Evolutionary conservation across 345 rosid species (phyloP).

Genomic region (Reutealis trisperma): DNA sequence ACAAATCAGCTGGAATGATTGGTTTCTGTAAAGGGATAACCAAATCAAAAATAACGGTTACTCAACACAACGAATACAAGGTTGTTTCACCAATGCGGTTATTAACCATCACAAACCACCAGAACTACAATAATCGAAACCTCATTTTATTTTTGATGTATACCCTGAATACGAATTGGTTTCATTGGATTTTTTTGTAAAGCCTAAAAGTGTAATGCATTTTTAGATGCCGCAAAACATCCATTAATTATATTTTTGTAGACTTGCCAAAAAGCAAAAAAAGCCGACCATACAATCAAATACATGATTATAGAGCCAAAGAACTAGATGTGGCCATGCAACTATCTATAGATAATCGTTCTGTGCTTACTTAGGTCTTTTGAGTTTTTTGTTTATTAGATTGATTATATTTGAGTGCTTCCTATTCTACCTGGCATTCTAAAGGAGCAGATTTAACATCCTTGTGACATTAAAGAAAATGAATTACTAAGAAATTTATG

Average conservation of each 20-base stretch:
- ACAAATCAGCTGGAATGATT: constrained; percentile 28
- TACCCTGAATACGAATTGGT: neutral
- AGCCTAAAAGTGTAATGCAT: neutral
- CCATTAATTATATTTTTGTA: neutral
- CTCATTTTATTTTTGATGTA: neutral
- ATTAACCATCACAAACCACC: neutral
- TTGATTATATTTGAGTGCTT: neutral
- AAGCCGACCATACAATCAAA: no score
- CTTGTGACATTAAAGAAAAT: neutral
- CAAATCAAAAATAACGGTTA: constrained; percentile 1
- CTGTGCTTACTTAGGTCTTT: neutral
- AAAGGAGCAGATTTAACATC: neutral
- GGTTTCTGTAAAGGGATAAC: constrained; percentile 42
- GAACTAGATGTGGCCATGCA: neutral
- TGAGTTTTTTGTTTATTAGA: neutral
- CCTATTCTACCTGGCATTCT: no score
- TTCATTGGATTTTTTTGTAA: neutral
- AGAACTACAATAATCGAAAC: constrained; percentile 1
- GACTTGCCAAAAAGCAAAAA: neutral
- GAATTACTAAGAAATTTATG: neutral
- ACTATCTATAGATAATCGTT: neutral
- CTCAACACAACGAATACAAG: constrained; percentile 1
- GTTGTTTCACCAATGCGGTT: constrained; percentile 16
- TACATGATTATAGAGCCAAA: neutral
- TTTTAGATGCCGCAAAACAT: neutral